Percentiles rank a stretch among this genome's conserved stretches.
Evolutionary conservation across 139 green algal species (phyloP).

Genomic region (Coelastrella sp.): DNA sequence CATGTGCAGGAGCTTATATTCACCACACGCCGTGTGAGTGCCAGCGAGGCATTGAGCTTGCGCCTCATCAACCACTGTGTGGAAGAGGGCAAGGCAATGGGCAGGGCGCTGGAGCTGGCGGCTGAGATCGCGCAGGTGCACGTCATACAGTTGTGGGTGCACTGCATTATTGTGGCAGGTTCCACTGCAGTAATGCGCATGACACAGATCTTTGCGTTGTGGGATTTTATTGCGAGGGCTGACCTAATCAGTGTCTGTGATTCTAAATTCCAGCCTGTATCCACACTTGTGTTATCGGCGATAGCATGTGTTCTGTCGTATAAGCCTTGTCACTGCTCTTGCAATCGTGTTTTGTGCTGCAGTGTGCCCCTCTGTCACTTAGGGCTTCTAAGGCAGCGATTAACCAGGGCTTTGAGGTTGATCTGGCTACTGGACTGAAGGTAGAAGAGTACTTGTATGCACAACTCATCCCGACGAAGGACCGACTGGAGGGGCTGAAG

Average conservation of each 20-base stretch:
- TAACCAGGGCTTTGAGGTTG: conserved; percentile 70
- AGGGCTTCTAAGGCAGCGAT: conserved; percentile 87
- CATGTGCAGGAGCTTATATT: conserved; percentile 79
- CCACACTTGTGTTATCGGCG: background rate
- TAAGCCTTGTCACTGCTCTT: background rate
- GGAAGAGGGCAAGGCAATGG: conserved; percentile 46
- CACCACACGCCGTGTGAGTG: conserved; percentile 68
- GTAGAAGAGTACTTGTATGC: conserved; percentile 84
- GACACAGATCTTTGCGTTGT: no score
- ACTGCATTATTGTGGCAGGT: no score
- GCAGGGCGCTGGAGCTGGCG: conserved; percentile 25
- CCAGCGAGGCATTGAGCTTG: conserved; percentile 66
- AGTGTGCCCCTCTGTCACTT: conserved; percentile 77
- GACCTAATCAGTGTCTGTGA: no score
- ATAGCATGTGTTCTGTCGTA: background rate
- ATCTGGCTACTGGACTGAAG: conserved; percentile 71
- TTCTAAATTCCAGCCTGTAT: background rate
- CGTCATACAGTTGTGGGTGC: background rate
- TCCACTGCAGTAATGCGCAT: no score
- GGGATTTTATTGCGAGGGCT: no score
- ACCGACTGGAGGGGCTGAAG: conserved; percentile 84
- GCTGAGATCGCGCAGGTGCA: conserved; percentile 37
- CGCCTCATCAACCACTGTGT: conserved; percentile 72
- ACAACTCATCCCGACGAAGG: conserved; percentile 79
- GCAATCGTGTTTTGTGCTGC: conserved; percentile 45